Conservation (phyloP, 2,329 filamentous ascomycete species). For the Penicillium oxalicum region DNA sequence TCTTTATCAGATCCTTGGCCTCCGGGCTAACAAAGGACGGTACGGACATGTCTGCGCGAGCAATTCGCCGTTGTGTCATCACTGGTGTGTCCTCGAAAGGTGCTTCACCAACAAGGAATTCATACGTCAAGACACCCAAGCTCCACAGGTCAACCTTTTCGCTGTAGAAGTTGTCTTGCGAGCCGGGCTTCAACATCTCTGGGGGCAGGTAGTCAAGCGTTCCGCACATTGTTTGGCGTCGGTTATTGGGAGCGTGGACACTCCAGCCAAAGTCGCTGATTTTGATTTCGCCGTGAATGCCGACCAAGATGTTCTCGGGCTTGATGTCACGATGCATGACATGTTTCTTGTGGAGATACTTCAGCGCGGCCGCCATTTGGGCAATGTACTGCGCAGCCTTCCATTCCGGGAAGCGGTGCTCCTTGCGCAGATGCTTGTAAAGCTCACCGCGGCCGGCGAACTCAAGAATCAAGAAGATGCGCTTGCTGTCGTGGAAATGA, state of each 20-base stretch:
- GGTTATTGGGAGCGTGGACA: slow-evolving; percentile 92
- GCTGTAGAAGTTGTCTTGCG: slow-evolving; percentile 79
- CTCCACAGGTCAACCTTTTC: slow-evolving; percentile 98
- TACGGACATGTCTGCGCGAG: slow-evolving; percentile 83
- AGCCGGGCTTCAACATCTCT: slow-evolving; percentile 86
- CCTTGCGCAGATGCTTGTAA: slow-evolving; percentile 77
- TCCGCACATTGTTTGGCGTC: slow-evolving; percentile 91
- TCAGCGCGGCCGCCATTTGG: slow-evolving; percentile 83
- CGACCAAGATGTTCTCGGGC: slow-evolving; percentile 92
- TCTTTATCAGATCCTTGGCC: slow-evolving; percentile 87
- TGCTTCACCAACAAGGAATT: slow-evolving; percentile 92
- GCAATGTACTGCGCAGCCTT: slow-evolving; percentile 82
- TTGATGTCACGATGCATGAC: slow-evolving; percentile 98
- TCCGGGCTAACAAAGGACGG: slow-evolving; percentile 86
- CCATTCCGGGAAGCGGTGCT: slow-evolving; percentile 75
- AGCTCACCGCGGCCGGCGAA: slow-evolving; percentile 81
- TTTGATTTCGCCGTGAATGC: slow-evolving; percentile 96
- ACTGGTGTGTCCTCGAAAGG: slow-evolving; percentile 93
- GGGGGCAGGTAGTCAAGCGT: slow-evolving; percentile 96
- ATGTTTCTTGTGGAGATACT: slow-evolving; percentile 92
- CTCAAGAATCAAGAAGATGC: slow-evolving; percentile 81
- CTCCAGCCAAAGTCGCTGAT: slow-evolving; percentile 98
- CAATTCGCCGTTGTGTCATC: slow-evolving; percentile 89
- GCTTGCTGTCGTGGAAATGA: slow-evolving; percentile 83
- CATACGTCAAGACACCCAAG: slow-evolving; percentile 88